These are phyloP conservation scores for Suillus occidentalis DNA, from an alignment of 768 basidiomycete species.

Conservation along the genomic window DNA sequence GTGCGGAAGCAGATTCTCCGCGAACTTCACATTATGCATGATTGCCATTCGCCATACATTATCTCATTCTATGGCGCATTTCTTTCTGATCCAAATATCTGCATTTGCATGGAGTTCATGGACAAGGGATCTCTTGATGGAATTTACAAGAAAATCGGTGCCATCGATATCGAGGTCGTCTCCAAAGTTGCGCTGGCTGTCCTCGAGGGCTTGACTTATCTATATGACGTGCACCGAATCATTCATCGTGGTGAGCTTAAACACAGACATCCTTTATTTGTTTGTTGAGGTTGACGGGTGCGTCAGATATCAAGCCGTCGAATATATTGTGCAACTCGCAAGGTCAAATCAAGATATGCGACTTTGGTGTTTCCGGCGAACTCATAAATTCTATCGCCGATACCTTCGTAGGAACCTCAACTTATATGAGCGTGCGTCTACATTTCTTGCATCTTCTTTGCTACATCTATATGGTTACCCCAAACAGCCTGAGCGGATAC, in stretches of 20 bases:
- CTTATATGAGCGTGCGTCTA: conserved; percentile 94
- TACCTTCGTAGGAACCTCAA: conserved; percentile 98
- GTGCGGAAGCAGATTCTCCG: conserved; percentile 97
- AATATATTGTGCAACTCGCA: conserved; percentile 94
- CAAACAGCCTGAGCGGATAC: conserved; percentile 93
- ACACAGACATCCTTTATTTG: background rate
- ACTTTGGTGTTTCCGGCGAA: conserved; percentile 98
- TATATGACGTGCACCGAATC: conserved; percentile 96
- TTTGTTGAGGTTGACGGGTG: conserved; percentile 18
- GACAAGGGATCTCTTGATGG: conserved; percentile 92
- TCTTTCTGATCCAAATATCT: conserved; percentile 95
- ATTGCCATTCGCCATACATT: conserved; percentile 91
- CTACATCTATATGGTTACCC: conserved; percentile 15
- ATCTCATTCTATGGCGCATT: conserved; percentile 98
- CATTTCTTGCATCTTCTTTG: conserved; percentile 13
- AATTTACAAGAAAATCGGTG: conserved; percentile 94
- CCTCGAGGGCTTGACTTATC: conserved; percentile 91
- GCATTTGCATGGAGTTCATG: conserved; percentile 98
- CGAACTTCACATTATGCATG: conserved; percentile 98
- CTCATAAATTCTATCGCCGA: conserved; percentile 98
- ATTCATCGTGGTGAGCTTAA: conserved; percentile 90
- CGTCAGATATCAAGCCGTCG: conserved; percentile 94
- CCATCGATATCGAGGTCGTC: conserved; percentile 91
- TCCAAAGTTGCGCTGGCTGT: conserved; percentile 95
- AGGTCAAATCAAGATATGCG: conserved; percentile 98